phyloP scores from a whole-genome alignment of 2,329 filamentous ascomycete species.

The Colletotrichum liaoningense region DNA sequence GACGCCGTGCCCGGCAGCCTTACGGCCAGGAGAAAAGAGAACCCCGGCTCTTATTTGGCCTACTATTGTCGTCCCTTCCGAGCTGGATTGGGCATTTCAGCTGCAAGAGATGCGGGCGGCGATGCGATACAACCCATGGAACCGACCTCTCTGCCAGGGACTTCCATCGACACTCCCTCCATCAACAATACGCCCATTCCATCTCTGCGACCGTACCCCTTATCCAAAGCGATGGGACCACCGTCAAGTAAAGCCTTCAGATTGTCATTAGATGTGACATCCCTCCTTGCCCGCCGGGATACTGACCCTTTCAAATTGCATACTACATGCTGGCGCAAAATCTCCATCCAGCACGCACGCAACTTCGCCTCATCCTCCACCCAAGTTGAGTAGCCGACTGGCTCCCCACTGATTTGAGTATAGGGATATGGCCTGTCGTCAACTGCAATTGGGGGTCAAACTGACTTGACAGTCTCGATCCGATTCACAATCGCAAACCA shows the following conservation, averaged over 20 bases:
- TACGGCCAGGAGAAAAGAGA: slow-evolving; percentile 1
- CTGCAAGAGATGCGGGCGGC: neutral
- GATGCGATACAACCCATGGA: neutral
- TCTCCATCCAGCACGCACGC: neutral
- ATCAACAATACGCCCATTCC: neutral
- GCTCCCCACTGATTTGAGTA: neutral
- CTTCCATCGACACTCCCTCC: neutral
- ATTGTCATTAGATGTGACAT: slow-evolving; percentile 1
- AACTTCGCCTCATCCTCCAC: neutral
- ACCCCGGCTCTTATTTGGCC: neutral
- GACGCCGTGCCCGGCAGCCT: slow-evolving; percentile 13
- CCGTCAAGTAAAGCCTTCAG: slow-evolving; percentile 11
- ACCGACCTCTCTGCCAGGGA: slow-evolving; percentile 1
- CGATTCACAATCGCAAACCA: neutral
- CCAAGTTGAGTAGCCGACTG: slow-evolving; percentile 9
- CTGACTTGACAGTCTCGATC: slow-evolving; percentile 5
- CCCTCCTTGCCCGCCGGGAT: slow-evolving; percentile 18
- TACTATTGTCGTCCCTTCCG: slow-evolving; percentile 7
- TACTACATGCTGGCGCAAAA: neutral
- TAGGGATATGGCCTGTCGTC: slow-evolving; percentile 12
- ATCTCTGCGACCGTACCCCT: neutral
- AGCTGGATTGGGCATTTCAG: slow-evolving; percentile 7
- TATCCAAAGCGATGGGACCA: slow-evolving; percentile 9
- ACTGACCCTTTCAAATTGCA: slow-evolving; percentile 3
- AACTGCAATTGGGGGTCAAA: slow-evolving; percentile 6